Percentiles rank a stretch among this genome's conserved stretches.
These are phyloP conservation scores for Eragrostis nindensis DNA, from an alignment of 176 grass and related monocot species.

Conservation along the genomic window DNA sequence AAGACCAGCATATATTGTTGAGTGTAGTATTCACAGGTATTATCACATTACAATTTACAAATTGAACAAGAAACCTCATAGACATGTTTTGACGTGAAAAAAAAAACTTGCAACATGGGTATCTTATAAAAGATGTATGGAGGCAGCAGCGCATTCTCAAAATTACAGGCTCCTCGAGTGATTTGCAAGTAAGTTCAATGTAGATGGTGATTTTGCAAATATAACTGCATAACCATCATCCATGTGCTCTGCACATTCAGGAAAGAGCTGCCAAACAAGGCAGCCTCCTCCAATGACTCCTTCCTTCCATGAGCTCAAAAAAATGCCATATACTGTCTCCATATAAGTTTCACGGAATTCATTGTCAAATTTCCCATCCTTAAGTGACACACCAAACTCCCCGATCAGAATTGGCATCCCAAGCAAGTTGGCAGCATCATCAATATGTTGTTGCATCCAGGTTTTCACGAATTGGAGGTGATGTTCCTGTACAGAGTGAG, in stretches of 20 bases:
- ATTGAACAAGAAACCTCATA: conserved; percentile 5
- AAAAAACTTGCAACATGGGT: background rate
- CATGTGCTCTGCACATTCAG: conserved; percentile 83
- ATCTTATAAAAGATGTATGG: background rate
- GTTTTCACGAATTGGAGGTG: conserved; percentile 69
- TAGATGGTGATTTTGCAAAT: conserved; percentile 62
- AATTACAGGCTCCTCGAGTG: conserved; percentile 55
- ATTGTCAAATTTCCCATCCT: conserved; percentile 56
- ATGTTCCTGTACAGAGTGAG: conserved; percentile 47
- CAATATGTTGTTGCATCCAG: conserved; percentile 85
- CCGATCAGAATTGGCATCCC: conserved; percentile 70
- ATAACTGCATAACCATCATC: conserved; percentile 84
- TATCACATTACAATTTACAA: background rate
- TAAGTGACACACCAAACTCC: conserved; percentile 85
- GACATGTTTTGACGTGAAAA: conserved; percentile 15
- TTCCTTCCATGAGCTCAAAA: conserved; percentile 51
- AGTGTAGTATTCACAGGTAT: background rate
- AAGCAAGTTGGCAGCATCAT: conserved; percentile 70
- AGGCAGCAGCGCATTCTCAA: conserved; percentile 17
- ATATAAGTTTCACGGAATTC: conserved; percentile 73
- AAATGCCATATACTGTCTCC: conserved; percentile 59
- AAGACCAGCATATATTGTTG: conserved; percentile 7
- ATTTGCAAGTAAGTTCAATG: conserved; percentile 46
- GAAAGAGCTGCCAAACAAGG: conserved; percentile 90
- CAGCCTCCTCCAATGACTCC: conserved; percentile 71